These are phyloP conservation scores for Pseudoscleropodium purum DNA, from an alignment of 225 moss, liverwort and hornwort species.

Conservation along the genomic window DNA sequence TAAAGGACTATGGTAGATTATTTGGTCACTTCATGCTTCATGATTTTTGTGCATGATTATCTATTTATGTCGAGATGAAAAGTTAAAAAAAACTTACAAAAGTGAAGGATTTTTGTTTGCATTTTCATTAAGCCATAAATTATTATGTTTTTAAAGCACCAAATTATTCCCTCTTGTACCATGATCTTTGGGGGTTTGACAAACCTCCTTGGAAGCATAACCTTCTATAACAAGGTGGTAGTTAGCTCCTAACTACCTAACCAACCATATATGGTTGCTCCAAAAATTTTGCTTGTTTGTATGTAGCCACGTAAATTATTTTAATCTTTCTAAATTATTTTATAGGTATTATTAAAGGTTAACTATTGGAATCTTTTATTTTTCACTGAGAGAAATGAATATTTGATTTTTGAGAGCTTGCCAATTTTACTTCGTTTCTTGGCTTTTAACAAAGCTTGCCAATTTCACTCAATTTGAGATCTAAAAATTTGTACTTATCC, in stretches of 20 bases:
- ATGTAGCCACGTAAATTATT: no score
- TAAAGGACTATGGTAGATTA: background rate
- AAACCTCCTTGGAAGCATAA: background rate
- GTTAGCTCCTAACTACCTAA: background rate
- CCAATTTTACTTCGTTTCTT: no score
- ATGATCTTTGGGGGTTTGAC: background rate
- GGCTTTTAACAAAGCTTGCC: no score
- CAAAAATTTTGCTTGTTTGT: no score
- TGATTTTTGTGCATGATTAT: background rate
- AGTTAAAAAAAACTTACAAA: background rate
- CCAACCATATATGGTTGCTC: no score
- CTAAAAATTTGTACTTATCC: no score
- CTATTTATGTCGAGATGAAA: background rate
- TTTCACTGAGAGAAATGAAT: no score
- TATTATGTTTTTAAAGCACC: background rate
- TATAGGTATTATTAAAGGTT: no score
- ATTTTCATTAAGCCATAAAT: background rate
- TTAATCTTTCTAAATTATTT: no score
- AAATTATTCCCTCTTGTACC: background rate
- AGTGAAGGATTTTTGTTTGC: background rate
- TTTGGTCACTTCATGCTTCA: background rate
- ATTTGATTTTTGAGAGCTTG: no score
- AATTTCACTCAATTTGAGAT: no score
- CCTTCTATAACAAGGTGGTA: background rate
- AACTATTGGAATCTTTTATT: no score